Percentiles rank a stretch among this genome's conserved stretches.
phyloP scores from a whole-genome alignment of 768 basidiomycete genomes.

The Suillus fuscotomentosus region DNA sequence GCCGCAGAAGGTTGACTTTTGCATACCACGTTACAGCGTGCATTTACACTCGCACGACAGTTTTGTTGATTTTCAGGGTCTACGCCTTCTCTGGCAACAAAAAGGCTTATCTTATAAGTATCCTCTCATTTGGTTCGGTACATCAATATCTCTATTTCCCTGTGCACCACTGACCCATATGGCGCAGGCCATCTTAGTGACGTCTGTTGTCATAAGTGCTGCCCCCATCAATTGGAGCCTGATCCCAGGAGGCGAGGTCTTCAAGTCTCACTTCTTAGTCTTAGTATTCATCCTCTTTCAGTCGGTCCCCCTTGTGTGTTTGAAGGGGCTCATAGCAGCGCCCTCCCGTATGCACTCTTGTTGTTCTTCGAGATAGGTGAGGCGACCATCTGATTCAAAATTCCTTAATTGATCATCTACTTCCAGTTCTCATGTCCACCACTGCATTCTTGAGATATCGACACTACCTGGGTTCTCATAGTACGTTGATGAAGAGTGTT shows the following conservation, averaged over 20 bases:
- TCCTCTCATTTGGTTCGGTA: not conserved
- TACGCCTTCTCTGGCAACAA: not conserved
- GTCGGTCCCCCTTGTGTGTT: not conserved
- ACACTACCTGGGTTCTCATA: not conserved
- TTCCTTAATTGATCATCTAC: not conserved
- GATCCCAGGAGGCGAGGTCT: not conserved
- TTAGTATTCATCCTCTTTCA: not conserved
- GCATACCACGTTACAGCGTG: not conserved
- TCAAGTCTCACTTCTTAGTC: not conserved
- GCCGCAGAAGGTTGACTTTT: not conserved
- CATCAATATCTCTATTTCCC: not conserved
- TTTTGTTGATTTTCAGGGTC: not conserved
- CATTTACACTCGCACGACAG: not conserved
- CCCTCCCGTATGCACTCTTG: slow-evolving; percentile 4
- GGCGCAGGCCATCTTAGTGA: not conserved
- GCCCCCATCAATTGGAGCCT: not conserved
- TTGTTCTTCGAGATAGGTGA: slow-evolving; percentile 8
- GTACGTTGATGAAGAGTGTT: not conserved
- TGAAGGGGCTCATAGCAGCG: not conserved
- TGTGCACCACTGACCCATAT: not conserved
- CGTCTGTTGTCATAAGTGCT: not conserved
- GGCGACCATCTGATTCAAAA: not conserved
- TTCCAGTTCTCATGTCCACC: not conserved
- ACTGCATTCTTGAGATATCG: slow-evolving; percentile 5
- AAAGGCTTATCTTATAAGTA: not conserved